Conservation (phyloP, 2,329 filamentous ascomycete species). For the Fusarium hainanense region DNA sequence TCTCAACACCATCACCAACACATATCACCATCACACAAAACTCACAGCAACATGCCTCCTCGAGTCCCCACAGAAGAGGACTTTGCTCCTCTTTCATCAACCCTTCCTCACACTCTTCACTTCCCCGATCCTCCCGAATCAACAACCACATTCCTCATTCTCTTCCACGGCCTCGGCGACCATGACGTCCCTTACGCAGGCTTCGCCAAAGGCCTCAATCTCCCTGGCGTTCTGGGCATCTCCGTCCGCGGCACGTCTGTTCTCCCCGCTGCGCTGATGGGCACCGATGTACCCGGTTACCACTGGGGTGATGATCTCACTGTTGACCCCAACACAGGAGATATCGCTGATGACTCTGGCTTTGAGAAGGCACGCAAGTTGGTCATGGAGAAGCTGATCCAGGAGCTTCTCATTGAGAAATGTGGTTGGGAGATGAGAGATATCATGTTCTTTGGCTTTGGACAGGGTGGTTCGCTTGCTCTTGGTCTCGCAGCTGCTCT, state of each 20-base stretch:
- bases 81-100: constrained; percentile 55
- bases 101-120: constrained; percentile 56
- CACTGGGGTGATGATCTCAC: constrained; percentile 77
- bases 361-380: constrained; percentile 61
- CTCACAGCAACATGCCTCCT: constrained; percentile 53
- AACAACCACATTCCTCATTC: constrained; percentile 79
- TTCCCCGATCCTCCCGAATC: constrained; percentile 67
- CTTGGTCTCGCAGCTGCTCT: constrained; percentile 65
- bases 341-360: constrained; percentile 71
- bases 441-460: constrained; percentile 73
- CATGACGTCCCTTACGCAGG: constrained; percentile 73
- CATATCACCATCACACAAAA: constrained; percentile 7
- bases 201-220: constrained; percentile 74
- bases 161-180: constrained; percentile 89
- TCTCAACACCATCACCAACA: constrained; percentile 3
- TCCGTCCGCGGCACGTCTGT: constrained; percentile 77
- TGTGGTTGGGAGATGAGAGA: constrained; percentile 71
- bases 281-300: constrained; percentile 52
- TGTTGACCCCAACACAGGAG: constrained; percentile 62
- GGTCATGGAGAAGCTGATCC: constrained; percentile 64
- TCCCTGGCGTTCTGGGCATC: constrained; percentile 82
- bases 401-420: constrained; percentile 60
- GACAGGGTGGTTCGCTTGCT: constrained; percentile 73
- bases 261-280: constrained; percentile 73
- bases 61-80: constrained; percentile 63